Percentiles rank a stretch among this genome's conserved stretches.
Evolutionary conservation across 257 asterid species (phyloP).

Genomic region (Nemophila menziesii): DNA sequence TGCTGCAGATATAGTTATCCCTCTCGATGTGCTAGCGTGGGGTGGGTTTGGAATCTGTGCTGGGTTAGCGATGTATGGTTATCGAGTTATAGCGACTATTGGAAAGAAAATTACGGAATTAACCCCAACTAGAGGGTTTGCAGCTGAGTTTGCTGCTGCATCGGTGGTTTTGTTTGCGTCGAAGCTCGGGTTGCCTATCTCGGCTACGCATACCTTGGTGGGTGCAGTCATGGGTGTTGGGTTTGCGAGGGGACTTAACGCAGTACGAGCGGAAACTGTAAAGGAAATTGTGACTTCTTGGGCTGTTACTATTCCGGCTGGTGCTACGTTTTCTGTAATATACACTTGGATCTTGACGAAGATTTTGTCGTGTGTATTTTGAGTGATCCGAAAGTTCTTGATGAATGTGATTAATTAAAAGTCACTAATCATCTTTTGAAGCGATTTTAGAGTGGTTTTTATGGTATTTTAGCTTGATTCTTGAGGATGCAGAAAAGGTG

Average conservation of each 20-base stretch:
- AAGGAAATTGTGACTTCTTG: slow-evolving; percentile 85
- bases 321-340: slow-evolving; percentile 66
- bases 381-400: slow-evolving; percentile 21
- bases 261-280: slow-evolving; percentile 82
- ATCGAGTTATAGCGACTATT: slow-evolving; percentile 72
- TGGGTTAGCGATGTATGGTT: slow-evolving; percentile 83
- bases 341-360: slow-evolving; percentile 79
- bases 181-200: slow-evolving; percentile 77
- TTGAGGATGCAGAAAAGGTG: not conserved
- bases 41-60: slow-evolving; percentile 96
- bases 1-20: slow-evolving; percentile 55
- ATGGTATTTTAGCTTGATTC: not conserved
- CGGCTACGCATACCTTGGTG: slow-evolving; percentile 88
- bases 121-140: slow-evolving; percentile 90
- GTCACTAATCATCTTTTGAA: slow-evolving; percentile 15
- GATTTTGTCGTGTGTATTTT: slow-evolving; percentile 40
- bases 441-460: slow-evolving; percentile 11
- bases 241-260: slow-evolving; percentile 82
- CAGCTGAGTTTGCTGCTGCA: slow-evolving; percentile 97
- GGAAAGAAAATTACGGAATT: slow-evolving; percentile 92
- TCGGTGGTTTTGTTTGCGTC: slow-evolving; percentile 79
- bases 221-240: slow-evolving; percentile 99
- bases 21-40: slow-evolving; percentile 81
- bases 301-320: slow-evolving; percentile 83
- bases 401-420: slow-evolving; percentile 9